These are phyloP conservation scores for Gaeumannomyces sp. DNA, from an alignment of 2,329 filamentous ascomycete species.

Conservation along the genomic window DNA sequence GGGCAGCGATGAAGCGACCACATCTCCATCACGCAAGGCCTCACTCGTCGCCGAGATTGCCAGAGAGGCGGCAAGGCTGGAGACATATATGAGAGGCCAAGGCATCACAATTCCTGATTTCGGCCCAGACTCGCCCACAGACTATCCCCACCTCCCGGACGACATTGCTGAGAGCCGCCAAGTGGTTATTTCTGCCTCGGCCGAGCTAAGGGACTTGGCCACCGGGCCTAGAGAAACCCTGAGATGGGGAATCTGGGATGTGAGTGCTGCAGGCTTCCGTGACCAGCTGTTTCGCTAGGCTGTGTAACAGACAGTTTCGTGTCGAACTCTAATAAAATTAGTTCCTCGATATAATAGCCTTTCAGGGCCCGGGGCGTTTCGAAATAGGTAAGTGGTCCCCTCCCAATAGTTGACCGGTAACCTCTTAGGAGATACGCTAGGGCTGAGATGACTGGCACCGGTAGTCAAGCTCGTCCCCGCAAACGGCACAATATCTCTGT, in stretches of 20 bases:
- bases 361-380: background rate
- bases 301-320: too few species aligned
- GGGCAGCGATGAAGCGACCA: background rate
- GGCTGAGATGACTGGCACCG: too few species aligned
- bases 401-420: too few species aligned
- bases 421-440: too few species aligned
- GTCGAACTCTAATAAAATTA: background rate
- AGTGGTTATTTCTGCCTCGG: slow-evolving; percentile 42
- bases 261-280: background rate
- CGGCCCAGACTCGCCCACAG: slow-evolving; percentile 34
- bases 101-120: slow-evolving; percentile 37
- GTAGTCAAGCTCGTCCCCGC: slow-evolving; percentile 24
- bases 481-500: slow-evolving; percentile 22
- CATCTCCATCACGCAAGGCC: slow-evolving; percentile 32
- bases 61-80: slow-evolving; percentile 42
- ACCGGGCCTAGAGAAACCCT: slow-evolving; percentile 45
- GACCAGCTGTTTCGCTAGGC: background rate
- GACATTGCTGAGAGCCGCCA: slow-evolving; percentile 39
- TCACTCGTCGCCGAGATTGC: slow-evolving; percentile 42
- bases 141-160: slow-evolving; percentile 41
- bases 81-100: slow-evolving; percentile 38
- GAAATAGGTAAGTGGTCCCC: background rate
- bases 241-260: slow-evolving; percentile 25
- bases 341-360: background rate
- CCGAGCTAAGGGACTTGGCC: slow-evolving; percentile 40